Conservation (phyloP, 2,329 filamentous ascomycete genomes). For the Aspergillus persii region DNA sequence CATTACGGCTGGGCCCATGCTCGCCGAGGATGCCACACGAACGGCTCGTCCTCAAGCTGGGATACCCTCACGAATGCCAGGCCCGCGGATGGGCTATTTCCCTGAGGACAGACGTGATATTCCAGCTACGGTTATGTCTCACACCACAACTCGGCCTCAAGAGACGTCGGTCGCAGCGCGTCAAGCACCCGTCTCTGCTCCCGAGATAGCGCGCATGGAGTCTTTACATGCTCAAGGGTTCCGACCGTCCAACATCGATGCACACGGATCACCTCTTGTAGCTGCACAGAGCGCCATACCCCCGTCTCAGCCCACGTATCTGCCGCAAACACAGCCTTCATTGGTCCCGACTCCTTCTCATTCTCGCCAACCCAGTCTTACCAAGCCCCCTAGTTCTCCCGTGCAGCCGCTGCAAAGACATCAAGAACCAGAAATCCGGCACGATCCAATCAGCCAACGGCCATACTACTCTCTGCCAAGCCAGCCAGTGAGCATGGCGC, state of each 20-base stretch:
- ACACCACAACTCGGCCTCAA: constrained; percentile 25
- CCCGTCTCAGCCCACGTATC: constrained; percentile 27
- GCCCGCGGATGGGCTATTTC: constrained; percentile 47
- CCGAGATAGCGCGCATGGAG: constrained; percentile 37
- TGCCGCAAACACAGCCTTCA: constrained; percentile 28
- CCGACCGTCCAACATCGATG: constrained; percentile 17
- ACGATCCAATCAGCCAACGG: constrained; percentile 35
- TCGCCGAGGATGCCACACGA: constrained; percentile 35
- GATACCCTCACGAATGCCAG: constrained; percentile 33
- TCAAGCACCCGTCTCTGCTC: constrained; percentile 25
- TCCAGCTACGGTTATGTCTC: constrained; percentile 21
- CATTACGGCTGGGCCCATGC: constrained; percentile 24
- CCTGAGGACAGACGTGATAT: constrained; percentile 41
- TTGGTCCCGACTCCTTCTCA: constrained; percentile 29
- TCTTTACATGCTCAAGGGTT: constrained; percentile 25
- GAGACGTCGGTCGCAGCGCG: constrained; percentile 32
- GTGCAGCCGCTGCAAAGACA: constrained; percentile 25
- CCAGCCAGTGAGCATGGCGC: constrained; percentile 27
- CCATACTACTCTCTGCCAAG: constrained; percentile 31
- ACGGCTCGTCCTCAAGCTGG: constrained; percentile 31
- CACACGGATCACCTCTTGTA: constrained; percentile 25
- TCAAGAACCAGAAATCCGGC: constrained; percentile 34
- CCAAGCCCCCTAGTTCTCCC: constrained; percentile 36
- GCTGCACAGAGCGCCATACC: constrained; percentile 15
- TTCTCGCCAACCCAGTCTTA: constrained; percentile 37